Base-by-base conservation (phyloP, 2,329 filamentous ascomycete genomes). In the Exophiala spinifera region DNA sequence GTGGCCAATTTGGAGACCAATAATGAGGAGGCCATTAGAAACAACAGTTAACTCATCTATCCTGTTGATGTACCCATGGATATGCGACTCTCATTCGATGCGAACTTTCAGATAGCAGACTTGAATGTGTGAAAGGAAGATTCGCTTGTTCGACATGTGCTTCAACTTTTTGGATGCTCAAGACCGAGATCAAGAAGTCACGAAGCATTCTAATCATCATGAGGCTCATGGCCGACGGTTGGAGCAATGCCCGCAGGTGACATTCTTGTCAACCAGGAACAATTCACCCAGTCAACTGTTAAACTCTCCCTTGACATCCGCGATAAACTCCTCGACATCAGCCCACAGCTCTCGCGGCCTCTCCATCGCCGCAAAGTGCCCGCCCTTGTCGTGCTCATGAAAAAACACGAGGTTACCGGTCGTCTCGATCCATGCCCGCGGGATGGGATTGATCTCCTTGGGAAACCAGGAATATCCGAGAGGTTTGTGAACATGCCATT, bases 291-390 rank as follows among this genome's bases (percentile, higher is more conserved):
- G 4, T 23, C 23, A 15, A 13, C n/a, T 2, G 10, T 25, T 8
- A 25, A 44, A 28, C 4, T n/a, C 42, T 11, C n/a, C 42, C 21
- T 44, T 44, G 4, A 44, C 42, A 44, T 21, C 13, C 10, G 10
- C 10, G 2, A 15, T 10, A 25, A 23, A 44, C 42, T 44, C 42
- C 10, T 44, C 42, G 15, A 44, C 21, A 44, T 44, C 42, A 13
- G 20, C 42, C 42, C 42, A 44, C n/a, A 44, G 21, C 21, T 44
- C 42, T 21, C 13, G 19, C 8, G 42, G 42, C 21, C 42, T 44
- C 42, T 77, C 74, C 8, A 74, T 64, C 0, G 71, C 67, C 1
- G 80, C 78, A 62, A 82, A 82, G 66, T 82, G 80, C 0, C 81
- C 80, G 14, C 80, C 80, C 62, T 51, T 34, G 5, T 50, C 51